A percentile compares a stretch with the other conserved stretches of the same genome.
Conservation (phyloP, 176 grass and related monocot genomes). For the Oryza australiensis region DNA sequence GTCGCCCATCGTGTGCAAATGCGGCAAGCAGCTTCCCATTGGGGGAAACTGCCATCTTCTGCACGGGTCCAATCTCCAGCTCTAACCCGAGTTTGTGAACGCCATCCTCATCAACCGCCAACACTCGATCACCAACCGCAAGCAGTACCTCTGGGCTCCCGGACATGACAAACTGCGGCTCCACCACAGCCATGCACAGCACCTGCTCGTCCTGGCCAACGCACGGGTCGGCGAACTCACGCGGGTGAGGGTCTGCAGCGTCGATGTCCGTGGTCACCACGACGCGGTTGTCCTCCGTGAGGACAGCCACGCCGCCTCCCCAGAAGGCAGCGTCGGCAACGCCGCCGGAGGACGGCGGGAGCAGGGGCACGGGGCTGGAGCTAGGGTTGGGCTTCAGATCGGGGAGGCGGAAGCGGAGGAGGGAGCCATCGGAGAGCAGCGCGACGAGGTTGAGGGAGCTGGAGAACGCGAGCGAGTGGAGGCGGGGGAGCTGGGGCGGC, state of each 20-base stretch:
- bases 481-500: slow-evolving; percentile 70
- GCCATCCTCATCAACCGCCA: slow-evolving; percentile 73
- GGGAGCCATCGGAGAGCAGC: slow-evolving; percentile 81
- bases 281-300: slow-evolving; percentile 69
- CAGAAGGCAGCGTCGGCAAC: slow-evolving; percentile 84
- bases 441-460: slow-evolving; percentile 71
- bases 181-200: slow-evolving; percentile 81
- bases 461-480: slow-evolving; percentile 85
- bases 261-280: slow-evolving; percentile 48
- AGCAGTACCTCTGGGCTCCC: slow-evolving; percentile 89
- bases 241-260: slow-evolving; percentile 54
- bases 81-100: slow-evolving; percentile 70
- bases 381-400: slow-evolving; percentile 58
- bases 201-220: slow-evolving; percentile 70
- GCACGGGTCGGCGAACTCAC: slow-evolving; percentile 66
- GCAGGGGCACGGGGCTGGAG: slow-evolving; percentile 49
- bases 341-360: slow-evolving; percentile 60
- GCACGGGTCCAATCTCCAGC: slow-evolving; percentile 79
- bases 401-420: slow-evolving; percentile 73
- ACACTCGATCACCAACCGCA: slow-evolving; percentile 72
- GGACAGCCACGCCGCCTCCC: slow-evolving; percentile 75
- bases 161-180: slow-evolving; percentile 86
- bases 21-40: slow-evolving; percentile 89
- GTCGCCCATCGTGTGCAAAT: slow-evolving; percentile 77
- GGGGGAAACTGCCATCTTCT: slow-evolving; percentile 91